Conservation (phyloP, 352 stramenopile genomes). For the Globisporangium cylindrosporum region DNA sequence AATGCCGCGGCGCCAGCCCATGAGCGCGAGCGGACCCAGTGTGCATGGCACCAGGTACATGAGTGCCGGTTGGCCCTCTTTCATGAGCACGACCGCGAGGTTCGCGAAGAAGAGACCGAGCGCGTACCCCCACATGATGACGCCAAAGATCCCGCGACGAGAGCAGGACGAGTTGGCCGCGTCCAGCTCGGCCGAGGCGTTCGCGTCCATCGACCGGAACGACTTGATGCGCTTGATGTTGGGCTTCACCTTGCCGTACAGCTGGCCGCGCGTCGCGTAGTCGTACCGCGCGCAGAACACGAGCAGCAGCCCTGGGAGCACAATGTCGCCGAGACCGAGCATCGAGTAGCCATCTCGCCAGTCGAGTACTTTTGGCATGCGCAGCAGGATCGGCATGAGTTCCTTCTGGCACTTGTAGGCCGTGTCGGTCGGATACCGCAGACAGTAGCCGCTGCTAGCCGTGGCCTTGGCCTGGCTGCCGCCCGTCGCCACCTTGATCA, state of each 20-base stretch:
- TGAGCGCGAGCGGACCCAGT: slow-evolving; percentile 76
- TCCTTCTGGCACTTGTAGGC: slow-evolving; percentile 65
- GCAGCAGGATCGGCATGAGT: slow-evolving; percentile 93
- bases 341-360: slow-evolving; percentile 91
- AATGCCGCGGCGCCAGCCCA: slow-evolving; percentile 81
- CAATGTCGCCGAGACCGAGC: slow-evolving; percentile 96
- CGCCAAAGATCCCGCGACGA: slow-evolving; percentile 60
- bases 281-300: slow-evolving; percentile 95
- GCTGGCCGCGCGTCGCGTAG: slow-evolving; percentile 75
- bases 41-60: slow-evolving; percentile 96
- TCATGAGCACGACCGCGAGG: slow-evolving; percentile 89
- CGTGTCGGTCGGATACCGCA: slow-evolving; percentile 71
- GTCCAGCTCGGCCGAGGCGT: slow-evolving; percentile 36
- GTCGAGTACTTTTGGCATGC: slow-evolving; percentile 92
- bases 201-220: slow-evolving; percentile 17
- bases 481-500: slow-evolving; percentile 94
- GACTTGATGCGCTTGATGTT: slow-evolving; percentile 46
- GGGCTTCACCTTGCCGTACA: slow-evolving; percentile 58
- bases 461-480: slow-evolving; percentile 53
- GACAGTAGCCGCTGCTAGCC: slow-evolving; percentile 51
- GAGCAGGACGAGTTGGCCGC: slow-evolving; percentile 23
- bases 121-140: slow-evolving; percentile 93
- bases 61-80: slow-evolving; percentile 92
- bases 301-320: slow-evolving; percentile 93
- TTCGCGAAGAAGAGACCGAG: slow-evolving; percentile 93